phyloP scores from a whole-genome alignment of 495 filamentous ascomycete genomes.

The Pyronema omphalodes region DNA sequence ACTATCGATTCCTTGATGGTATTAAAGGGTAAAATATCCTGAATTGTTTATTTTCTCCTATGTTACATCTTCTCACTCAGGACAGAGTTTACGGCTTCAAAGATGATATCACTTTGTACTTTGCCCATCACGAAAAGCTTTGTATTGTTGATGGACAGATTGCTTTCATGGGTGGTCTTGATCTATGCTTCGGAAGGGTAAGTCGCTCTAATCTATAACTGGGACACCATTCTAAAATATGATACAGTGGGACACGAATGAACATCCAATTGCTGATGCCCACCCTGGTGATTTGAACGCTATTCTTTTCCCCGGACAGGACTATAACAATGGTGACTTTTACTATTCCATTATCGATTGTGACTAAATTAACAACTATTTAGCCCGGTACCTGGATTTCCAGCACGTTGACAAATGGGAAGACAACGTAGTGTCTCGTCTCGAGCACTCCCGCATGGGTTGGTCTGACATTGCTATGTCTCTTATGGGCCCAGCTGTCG shows the following conservation, averaged over 20 bases:
- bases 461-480: conserved; percentile 83
- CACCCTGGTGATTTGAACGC: conserved; percentile 58
- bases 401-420: conserved; percentile 67
- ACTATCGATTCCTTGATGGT: conserved; percentile 27
- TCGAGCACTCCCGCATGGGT: conserved; percentile 69
- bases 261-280: conserved; percentile 68
- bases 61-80: not conserved
- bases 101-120: conserved; percentile 71
- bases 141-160: conserved; percentile 52
- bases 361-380: conserved; percentile 5
- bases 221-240: not conserved
- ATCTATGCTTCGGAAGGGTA: conserved; percentile 42
- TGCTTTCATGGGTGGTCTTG: conserved; percentile 81
- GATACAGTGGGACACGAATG: conserved; percentile 37
- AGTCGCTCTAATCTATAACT: not conserved
- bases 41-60: not conserved
- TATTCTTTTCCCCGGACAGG: conserved; percentile 75
- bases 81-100: conserved; percentile 50
- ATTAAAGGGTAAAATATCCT: conserved; percentile 11
- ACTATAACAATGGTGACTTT: conserved; percentile 61
- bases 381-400: conserved; percentile 56
- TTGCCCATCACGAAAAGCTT: conserved; percentile 93
- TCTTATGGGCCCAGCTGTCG: conserved; percentile 57
- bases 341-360: not conserved
- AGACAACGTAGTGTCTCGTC: conserved; percentile 71